Evolutionary conservation across 169 alveolate genomes (phyloP).

Genomic region (Amoebophrya sp.): DNA sequence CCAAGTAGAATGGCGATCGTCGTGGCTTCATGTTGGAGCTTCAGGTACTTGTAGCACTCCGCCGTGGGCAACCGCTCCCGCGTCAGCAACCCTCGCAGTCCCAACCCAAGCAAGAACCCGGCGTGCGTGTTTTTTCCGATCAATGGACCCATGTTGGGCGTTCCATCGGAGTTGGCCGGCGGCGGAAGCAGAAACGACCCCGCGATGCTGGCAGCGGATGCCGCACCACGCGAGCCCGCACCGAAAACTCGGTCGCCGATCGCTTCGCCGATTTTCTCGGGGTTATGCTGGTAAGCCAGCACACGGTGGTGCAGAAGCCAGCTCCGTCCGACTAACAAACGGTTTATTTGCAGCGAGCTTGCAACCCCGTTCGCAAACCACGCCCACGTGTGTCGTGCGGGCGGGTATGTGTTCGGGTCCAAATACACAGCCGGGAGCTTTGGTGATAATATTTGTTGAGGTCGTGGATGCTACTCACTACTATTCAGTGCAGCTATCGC

Average conservation of each 20-base stretch:
- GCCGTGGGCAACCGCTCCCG: background rate
- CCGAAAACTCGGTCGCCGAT: too few relatives aligned
- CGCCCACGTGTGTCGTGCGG: background rate
- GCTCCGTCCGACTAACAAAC: background rate
- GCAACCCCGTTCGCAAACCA: background rate
- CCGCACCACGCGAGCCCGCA: too few relatives aligned
- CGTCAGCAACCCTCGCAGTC: background rate
- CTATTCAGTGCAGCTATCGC: too few relatives aligned
- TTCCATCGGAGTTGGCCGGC: too few relatives aligned
- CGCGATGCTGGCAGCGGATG: too few relatives aligned
- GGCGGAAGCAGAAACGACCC: too few relatives aligned
- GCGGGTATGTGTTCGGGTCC: background rate
- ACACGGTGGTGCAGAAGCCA: background rate
- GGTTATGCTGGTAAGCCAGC: background rate
- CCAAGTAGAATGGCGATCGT: background rate
- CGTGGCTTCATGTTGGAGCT: background rate
- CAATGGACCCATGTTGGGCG: too few relatives aligned
- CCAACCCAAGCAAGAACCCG: background rate
- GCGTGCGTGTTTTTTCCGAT: background rate
- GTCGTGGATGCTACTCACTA: too few relatives aligned
- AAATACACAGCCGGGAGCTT: background rate
- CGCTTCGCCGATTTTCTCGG: background rate
- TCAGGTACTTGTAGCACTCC: slow-evolving; percentile 11
- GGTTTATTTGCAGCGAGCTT: background rate
- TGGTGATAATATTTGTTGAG: too few relatives aligned